A percentile compares a stretch with the other conserved stretches of the same genome.
phyloP scores from a whole-genome alignment of 257 asterid species.

The Fraxinus americana region DNA sequence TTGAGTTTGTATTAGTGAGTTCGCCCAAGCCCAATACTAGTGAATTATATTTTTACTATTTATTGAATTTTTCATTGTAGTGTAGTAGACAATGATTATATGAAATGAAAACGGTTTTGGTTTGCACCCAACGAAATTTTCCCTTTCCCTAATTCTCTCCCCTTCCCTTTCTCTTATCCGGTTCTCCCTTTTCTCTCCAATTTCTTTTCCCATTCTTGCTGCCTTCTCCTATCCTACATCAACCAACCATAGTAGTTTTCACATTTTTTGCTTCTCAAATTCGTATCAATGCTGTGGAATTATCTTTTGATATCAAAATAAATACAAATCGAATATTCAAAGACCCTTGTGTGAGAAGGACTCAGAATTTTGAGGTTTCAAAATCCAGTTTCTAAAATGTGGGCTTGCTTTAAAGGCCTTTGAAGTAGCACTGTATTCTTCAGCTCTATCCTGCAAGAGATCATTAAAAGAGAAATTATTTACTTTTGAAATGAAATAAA shows the following conservation, averaged over 20 bases:
- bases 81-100: too few relatives aligned
- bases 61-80: too few relatives aligned
- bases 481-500: background rate
- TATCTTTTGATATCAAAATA: background rate
- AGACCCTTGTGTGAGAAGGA: conserved; percentile 38
- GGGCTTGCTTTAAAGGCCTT: conserved; percentile 65
- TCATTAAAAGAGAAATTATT: background rate
- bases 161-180: too few relatives aligned
- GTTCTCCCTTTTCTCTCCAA: too few relatives aligned
- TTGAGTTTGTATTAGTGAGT: too few relatives aligned
- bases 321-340: conserved; percentile 1
- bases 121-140: too few relatives aligned
- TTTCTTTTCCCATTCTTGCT: too few relatives aligned
- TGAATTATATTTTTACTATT: too few relatives aligned
- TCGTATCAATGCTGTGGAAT: background rate
- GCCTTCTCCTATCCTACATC: too few relatives aligned
- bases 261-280: background rate
- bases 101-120: too few relatives aligned
- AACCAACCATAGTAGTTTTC: background rate
- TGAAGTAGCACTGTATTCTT: conserved; percentile 60
- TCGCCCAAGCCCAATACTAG: too few relatives aligned
- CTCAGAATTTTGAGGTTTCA: conserved; percentile 67
- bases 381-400: conserved; percentile 69
- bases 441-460: conserved; percentile 58
- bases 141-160: too few relatives aligned